These are phyloP conservation scores for Mucor lusitanicus DNA, from an alignment of 371 early-diverging fungal species.

Conservation along the genomic window DNA sequence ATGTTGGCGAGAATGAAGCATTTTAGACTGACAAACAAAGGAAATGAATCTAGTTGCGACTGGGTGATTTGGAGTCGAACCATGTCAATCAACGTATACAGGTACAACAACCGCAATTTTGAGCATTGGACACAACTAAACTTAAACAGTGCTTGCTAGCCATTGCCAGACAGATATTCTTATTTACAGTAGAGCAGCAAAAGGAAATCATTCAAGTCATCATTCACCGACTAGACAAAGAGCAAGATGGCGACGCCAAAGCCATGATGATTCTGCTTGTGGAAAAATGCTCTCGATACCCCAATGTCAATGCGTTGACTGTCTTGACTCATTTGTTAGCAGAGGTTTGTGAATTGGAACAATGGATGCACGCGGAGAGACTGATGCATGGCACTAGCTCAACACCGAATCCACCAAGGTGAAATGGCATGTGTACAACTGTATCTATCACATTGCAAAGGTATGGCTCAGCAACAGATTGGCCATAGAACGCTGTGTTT, in stretches of 20 bases:
- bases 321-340: slow-evolving; percentile 18
- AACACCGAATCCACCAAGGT: slow-evolving; percentile 50
- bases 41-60: neutral
- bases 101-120: slow-evolving; percentile 4
- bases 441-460: slow-evolving; percentile 44
- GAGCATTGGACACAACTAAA: too few relatives aligned
- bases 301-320: slow-evolving; percentile 19
- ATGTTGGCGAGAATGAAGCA: neutral
- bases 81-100: slow-evolving; percentile 19
- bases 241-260: slow-evolving; percentile 26
- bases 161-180: slow-evolving; percentile 17
- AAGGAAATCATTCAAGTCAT: slow-evolving; percentile 13
- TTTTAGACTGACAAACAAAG: neutral
- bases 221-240: slow-evolving; percentile 8
- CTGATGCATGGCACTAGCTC: slow-evolving; percentile 20
- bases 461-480: slow-evolving; percentile 11
- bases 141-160: slow-evolving; percentile 21
- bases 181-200: slow-evolving; percentile 20
- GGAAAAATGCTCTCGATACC: slow-evolving; percentile 23
- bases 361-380: too few relatives aligned
- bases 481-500: too few relatives aligned
- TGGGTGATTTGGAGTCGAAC: slow-evolving; percentile 5
- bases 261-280: slow-evolving; percentile 30
- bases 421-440: slow-evolving; percentile 45
- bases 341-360: slow-evolving; percentile 7